Conservation (phyloP, 306 rosid genomes). For the Prunus mume region DNA sequence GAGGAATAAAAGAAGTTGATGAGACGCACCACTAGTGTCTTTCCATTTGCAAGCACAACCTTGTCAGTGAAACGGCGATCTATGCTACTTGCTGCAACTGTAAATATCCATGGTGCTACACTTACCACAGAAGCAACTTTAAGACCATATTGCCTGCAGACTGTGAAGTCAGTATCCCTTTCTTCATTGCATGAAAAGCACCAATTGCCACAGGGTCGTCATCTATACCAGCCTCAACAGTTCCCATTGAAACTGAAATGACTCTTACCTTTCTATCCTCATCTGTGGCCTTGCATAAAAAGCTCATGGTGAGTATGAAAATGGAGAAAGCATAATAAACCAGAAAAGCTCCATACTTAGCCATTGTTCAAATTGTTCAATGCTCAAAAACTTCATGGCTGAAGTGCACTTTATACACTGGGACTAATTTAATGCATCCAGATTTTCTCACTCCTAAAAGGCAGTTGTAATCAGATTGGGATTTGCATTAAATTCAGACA, state of each 20-base stretch:
- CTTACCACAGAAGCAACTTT: not conserved
- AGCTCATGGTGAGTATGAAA: not conserved
- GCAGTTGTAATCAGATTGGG: not conserved
- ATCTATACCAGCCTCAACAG: rapidly evolving
- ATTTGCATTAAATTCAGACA: too few relatives aligned
- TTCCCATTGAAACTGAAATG: constrained; percentile 30
- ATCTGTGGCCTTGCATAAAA: not conserved
- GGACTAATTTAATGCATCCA: not conserved
- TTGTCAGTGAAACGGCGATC: constrained; percentile 29
- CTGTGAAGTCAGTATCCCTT: constrained; percentile 37
- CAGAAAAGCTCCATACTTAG: not conserved
- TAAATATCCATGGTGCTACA: constrained; percentile 45
- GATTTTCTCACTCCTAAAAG: not conserved
- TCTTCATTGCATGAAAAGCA: constrained; percentile 11
- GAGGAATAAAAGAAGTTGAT: not conserved
- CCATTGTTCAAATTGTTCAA: not conserved
- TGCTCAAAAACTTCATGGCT: not conserved
- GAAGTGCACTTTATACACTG: too few relatives aligned
- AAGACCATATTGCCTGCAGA: constrained; percentile 41
- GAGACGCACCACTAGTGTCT: constrained; percentile 15
- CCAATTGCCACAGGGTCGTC: constrained; percentile 36
- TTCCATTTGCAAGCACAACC: constrained; percentile 39
- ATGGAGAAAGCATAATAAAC: not conserved
- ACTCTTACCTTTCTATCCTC: constrained; percentile 1
- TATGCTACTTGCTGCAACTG: constrained; percentile 43